Evolutionary conservation across 2,329 filamentous ascomycete species (phyloP), one percentile per base, ranked within the genome.

Genomic region (Aspergillus caelatus): DNA sequence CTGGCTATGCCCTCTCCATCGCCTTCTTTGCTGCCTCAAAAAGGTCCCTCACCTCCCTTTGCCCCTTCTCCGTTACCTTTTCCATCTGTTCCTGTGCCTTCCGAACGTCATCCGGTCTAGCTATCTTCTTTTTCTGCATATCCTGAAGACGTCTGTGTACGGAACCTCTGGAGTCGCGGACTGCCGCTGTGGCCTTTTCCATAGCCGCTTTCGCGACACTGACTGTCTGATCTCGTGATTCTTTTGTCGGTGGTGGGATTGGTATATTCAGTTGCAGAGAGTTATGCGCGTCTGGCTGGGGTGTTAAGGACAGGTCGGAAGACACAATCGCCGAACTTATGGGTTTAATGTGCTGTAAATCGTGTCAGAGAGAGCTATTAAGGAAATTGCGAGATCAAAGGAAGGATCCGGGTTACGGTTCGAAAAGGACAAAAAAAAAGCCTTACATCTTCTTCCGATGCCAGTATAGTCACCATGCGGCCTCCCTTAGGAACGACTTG

Each of bases 401-500:
- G 28, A 48, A 30, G 34, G 28, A 7, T 23, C 26, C 23, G 39
- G 21, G 16, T 32, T 52, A 32, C 9, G 21, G 48, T 8, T 34
- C 2, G 34, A 36, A 34, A 36, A 6, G 14, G 34, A 36, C 34
- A 30, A 28, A n/a, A 46, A 26, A 26, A 34, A 45, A 43, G 12
- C 61, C 83, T 70, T 73, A 90, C 88, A 63, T 86, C 85, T 70
- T 87, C 84, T 71, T 91, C 89, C 16, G 87, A 85, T 45, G 86
- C 86, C 26, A 90, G 74, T n/a, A 91, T 80, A 63, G 86, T 84
- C 34, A 91, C 75, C 68, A 82, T 82, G 61, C 88, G 77, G 12
- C 88, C 83, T 30, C 84, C 88, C 70, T 89, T 88, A 0, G 88
- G 87, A 45, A 91, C 80, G 19, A 91, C 86, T 72, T 90, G 89